phyloP scores from a whole-genome alignment of 768 basidiomycete species.

The Cystoderma amianthinum region DNA sequence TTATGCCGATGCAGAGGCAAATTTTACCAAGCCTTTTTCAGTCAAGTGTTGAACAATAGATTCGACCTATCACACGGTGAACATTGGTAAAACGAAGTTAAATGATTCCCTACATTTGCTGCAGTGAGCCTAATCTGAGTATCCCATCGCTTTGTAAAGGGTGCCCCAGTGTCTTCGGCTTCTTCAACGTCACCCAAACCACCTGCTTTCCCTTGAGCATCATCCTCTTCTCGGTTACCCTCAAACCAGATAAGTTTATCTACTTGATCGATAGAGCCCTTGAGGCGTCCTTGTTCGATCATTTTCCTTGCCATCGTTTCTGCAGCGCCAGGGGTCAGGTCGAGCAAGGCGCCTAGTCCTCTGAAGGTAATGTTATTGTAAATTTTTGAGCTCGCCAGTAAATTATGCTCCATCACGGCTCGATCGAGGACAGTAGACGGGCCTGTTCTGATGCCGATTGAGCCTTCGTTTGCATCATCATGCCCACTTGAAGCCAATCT shows the following conservation, averaged over 20 bases:
- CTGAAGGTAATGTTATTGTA: slow-evolving; percentile 97
- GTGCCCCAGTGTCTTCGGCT: slow-evolving; percentile 81
- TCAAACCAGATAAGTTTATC: slow-evolving; percentile 94
- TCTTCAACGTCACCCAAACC: slow-evolving; percentile 87
- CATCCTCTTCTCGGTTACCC: slow-evolving; percentile 77
- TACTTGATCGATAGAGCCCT: slow-evolving; percentile 94
- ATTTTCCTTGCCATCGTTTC: slow-evolving; percentile 98
- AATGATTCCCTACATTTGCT: slow-evolving; percentile 56
- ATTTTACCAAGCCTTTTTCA: slow-evolving; percentile 59
- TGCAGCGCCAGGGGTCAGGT: slow-evolving; percentile 86
- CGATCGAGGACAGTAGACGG: slow-evolving; percentile 95
- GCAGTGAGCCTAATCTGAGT: slow-evolving; percentile 85
- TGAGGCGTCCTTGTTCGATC: slow-evolving; percentile 95
- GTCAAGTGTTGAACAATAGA: slow-evolving; percentile 80
- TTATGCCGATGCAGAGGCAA: slow-evolving; percentile 17
- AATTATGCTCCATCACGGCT: slow-evolving; percentile 98
- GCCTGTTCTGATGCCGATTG: slow-evolving; percentile 73
- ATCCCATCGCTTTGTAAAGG: slow-evolving; percentile 95
- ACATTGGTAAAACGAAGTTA: slow-evolving; percentile 2
- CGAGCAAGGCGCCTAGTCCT: slow-evolving; percentile 86
- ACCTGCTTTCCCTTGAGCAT: slow-evolving; percentile 91
- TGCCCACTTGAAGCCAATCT: slow-evolving; percentile 63
- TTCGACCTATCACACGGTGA: slow-evolving; percentile 51
- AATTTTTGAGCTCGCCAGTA: slow-evolving; percentile 92
- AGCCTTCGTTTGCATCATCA: slow-evolving; percentile 44